Evolutionary conservation across 176 grass and related monocot species (phyloP).

Genomic region (Phoenix dactylifera): DNA sequence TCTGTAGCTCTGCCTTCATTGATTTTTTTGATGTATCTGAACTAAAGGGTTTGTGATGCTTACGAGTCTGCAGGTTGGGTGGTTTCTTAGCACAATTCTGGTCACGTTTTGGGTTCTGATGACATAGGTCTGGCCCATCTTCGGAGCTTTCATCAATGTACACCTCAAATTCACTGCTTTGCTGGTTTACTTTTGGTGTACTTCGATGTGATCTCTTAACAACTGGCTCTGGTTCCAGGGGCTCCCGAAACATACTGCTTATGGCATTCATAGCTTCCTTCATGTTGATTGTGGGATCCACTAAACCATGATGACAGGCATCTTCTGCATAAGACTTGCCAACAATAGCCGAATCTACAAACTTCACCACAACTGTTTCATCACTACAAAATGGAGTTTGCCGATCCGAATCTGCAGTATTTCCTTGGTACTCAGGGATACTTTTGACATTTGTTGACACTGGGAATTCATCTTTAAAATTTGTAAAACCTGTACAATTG

Average conservation of each 20-base stretch:
- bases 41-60: not conserved
- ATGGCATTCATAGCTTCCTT: constrained; percentile 85
- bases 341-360: constrained; percentile 78
- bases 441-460: not conserved
- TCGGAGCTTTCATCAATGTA: constrained; percentile 61
- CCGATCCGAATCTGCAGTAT: constrained; percentile 19
- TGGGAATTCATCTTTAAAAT: not conserved
- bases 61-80: constrained; percentile 9
- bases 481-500: not conserved
- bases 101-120: constrained; percentile 11
- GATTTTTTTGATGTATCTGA: constrained; percentile 21
- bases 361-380: constrained; percentile 77
- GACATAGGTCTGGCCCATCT: constrained; percentile 14
- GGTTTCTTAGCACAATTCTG: constrained; percentile 6
- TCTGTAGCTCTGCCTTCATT: constrained; percentile 15
- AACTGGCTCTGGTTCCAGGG: constrained; percentile 58
- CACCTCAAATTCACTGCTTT: constrained; percentile 57
- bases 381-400: constrained; percentile 39
- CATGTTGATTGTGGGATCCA: constrained; percentile 84
- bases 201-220: constrained; percentile 44
- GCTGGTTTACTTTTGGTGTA: constrained; percentile 36
- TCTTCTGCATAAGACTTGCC: constrained; percentile 86
- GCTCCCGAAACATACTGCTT: constrained; percentile 82
- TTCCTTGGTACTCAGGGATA: not conserved
- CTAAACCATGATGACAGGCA: constrained; percentile 81